Conservation (phyloP, 2,329 filamentous ascomycete species). For the Lasiodiplodia sp. region DNA sequence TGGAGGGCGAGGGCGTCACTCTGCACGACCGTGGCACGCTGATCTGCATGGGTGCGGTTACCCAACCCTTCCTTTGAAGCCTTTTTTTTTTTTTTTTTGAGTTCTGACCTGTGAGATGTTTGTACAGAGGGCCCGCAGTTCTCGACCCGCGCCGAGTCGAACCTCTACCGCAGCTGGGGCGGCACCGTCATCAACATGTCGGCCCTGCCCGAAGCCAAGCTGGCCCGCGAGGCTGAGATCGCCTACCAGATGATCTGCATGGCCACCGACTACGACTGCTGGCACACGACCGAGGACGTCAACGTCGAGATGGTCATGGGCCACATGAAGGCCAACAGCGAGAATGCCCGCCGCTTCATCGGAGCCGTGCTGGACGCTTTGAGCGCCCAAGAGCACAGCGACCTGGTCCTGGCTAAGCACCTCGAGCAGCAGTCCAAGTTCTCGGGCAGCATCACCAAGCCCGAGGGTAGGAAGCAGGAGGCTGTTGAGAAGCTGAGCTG, state of each 20-base stretch:
- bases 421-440: constrained; percentile 78
- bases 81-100: too few relatives aligned
- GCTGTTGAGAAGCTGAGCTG: constrained; percentile 82
- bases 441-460: constrained; percentile 83
- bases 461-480: constrained; percentile 74
- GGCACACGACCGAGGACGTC: constrained; percentile 80
- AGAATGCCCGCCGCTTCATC: constrained; percentile 86
- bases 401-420: constrained; percentile 82
- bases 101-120: not conserved
- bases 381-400: constrained; percentile 75
- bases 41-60: constrained; percentile 75
- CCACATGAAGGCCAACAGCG: constrained; percentile 91
- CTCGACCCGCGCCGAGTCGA: constrained; percentile 92
- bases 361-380: constrained; percentile 88
- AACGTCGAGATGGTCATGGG: constrained; percentile 97
- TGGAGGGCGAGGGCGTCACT: constrained; percentile 84
- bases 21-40: constrained; percentile 86
- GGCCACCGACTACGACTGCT: constrained; percentile 99
- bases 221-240: constrained; percentile 94
- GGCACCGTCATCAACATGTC: constrained; percentile 99
- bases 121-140: constrained; percentile 88
- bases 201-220: constrained; percentile 90
- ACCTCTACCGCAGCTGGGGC: constrained; percentile 94
- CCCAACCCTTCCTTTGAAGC: constrained; percentile 49
- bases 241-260: constrained; percentile 99